Conservation (phyloP, 306 rosid genomes). For the Dryas drummondii region DNA sequence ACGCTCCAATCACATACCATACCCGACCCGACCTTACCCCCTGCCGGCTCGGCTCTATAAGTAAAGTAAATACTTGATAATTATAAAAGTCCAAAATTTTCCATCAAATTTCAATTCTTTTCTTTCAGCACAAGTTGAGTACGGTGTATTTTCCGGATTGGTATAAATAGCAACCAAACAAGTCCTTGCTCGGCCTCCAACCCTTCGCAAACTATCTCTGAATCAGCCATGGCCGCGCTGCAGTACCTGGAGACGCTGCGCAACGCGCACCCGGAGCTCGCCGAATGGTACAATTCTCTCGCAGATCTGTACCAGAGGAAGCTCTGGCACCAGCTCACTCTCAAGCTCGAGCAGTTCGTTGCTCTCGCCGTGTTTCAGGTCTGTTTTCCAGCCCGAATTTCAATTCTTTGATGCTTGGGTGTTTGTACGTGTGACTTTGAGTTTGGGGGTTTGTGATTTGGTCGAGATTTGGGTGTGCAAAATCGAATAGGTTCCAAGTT, state of each 20-base stretch:
- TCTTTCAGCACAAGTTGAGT: conserved; percentile 57
- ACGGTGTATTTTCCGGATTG: background rate
- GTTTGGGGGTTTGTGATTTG: conserved; percentile 1
- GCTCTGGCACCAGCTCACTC: conserved; percentile 99
- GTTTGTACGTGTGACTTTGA: background rate
- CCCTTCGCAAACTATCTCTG: conserved; percentile 12
- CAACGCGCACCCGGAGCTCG: conserved; percentile 81
- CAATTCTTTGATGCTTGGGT: background rate
- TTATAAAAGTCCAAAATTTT: background rate
- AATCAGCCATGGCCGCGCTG: conserved; percentile 79
- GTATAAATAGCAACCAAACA: conserved; percentile 35
- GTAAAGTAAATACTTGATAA: too few relatives aligned
- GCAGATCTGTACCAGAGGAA: conserved; percentile 99
- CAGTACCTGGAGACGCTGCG: conserved; percentile 90
- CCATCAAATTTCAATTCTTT: conserved; percentile 29
- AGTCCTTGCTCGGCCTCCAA: conserved; percentile 4
- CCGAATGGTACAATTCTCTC: conserved; percentile 87
- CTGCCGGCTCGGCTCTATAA: too few relatives aligned
- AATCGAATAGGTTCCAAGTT: background rate
- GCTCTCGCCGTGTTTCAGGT: conserved; percentile 96
- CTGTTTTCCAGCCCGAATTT: conserved; percentile 2
- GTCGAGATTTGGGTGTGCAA: conserved; percentile 55
- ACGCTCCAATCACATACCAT: too few relatives aligned
- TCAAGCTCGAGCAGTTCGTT: conserved; percentile 94
- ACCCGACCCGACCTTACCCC: too few relatives aligned